phyloP scores from a whole-genome alignment of 140 eudicot genomes.

The Stevia rebaudiana region DNA sequence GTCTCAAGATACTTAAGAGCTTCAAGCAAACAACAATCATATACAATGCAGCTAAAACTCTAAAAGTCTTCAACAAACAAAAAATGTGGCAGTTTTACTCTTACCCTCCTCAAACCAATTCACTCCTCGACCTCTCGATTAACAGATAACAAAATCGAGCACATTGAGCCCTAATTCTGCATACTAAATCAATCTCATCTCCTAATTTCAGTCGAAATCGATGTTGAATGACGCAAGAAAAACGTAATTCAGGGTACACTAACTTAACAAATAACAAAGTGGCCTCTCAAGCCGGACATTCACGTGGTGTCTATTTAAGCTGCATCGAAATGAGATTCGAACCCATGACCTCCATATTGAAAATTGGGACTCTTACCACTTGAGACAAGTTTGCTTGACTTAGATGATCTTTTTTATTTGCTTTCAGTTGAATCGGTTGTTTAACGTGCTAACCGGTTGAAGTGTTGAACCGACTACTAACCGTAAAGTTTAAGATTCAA shows the following conservation, averaged over 20 bases:
- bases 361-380: too few relatives aligned
- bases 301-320: too few relatives aligned
- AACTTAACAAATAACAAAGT: conserved; percentile 1
- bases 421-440: too few relatives aligned
- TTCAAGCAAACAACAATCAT: conserved; percentile 54
- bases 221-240: neutral
- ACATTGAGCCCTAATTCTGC: conserved; percentile 25
- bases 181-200: neutral
- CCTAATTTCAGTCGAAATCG: conserved; percentile 27
- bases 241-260: conserved; percentile 14
- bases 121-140: conserved; percentile 78
- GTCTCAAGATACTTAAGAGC: conserved; percentile 60
- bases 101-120: conserved; percentile 49
- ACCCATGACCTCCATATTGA: too few relatives aligned
- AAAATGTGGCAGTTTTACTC: conserved; percentile 46
- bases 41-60: conserved; percentile 63
- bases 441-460: too few relatives aligned
- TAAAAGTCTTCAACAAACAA: too few relatives aligned
- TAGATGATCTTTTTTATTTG: too few relatives aligned
- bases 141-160: conserved; percentile 20
- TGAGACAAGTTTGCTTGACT: too few relatives aligned
- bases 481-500: too few relatives aligned
- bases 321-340: too few relatives aligned
- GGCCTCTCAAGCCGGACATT: too few relatives aligned
- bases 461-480: too few relatives aligned